These are phyloP conservation scores for Lipomyces starkeyi DNA, from an alignment of 805 yeast species.

Conservation along the genomic window DNA sequence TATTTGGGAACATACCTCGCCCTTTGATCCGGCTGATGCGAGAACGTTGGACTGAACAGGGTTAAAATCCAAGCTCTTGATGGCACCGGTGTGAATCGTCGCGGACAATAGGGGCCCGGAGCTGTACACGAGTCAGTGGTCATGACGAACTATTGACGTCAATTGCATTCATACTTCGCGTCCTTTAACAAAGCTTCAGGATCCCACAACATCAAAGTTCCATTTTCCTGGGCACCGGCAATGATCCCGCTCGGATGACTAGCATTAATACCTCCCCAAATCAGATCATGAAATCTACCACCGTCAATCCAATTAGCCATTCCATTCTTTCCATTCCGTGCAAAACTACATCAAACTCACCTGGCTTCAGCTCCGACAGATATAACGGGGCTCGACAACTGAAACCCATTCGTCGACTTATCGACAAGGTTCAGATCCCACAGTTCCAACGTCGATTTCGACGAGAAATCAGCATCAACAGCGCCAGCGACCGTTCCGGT, in stretches of 20 bases:
- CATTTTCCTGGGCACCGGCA: slow-evolving; percentile 91
- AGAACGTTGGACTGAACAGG: slow-evolving; percentile 71
- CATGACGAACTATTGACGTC: background rate
- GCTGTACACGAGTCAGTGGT: slow-evolving; percentile 37
- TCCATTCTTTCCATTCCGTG: background rate
- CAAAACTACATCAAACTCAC: slow-evolving; percentile 25
- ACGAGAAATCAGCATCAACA: slow-evolving; percentile 83
- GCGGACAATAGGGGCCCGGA: slow-evolving; percentile 58
- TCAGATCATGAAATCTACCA: slow-evolving; percentile 70
- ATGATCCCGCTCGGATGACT: slow-evolving; percentile 60
- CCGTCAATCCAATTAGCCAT: slow-evolving; percentile 16
- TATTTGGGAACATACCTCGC: slow-evolving; percentile 54
- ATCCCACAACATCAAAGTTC: slow-evolving; percentile 79
- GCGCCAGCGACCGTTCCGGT: slow-evolving; percentile 97
- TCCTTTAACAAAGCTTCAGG: slow-evolving; percentile 51
- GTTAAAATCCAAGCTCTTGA: slow-evolving; percentile 76
- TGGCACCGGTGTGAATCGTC: slow-evolving; percentile 69
- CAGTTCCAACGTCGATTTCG: slow-evolving; percentile 76
- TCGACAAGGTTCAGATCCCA: slow-evolving; percentile 63
- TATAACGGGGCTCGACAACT: slow-evolving; percentile 50
- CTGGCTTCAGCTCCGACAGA: slow-evolving; percentile 59
- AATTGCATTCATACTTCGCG: slow-evolving; percentile 19
- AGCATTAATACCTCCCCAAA: slow-evolving; percentile 73
- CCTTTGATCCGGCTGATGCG: slow-evolving; percentile 87
- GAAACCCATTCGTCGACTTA: slow-evolving; percentile 43